Conservation (phyloP, 176 grass and related monocot genomes). For the Triticum aestivum region IWGSC_CS_RefSeq_v2.1 NC_057805.1:368455893-368456392, state of each 20-base stretch:
- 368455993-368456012: not conserved
- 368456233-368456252: constrained; percentile 33
- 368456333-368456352: constrained; percentile 89
- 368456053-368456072: not conserved
- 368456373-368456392: constrained; percentile 54
- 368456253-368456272: constrained; percentile 1
- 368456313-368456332: constrained; percentile 98
- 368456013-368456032: not conserved
- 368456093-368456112: constrained; percentile 30
- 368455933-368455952: not conserved
- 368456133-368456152: constrained; percentile 97
- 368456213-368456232: constrained; percentile 98
- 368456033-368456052: not conserved
- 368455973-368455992: constrained; percentile 19
- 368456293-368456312: constrained; percentile 76
- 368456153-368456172: constrained; percentile 88
- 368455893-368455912: not conserved
- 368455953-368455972: not conserved
- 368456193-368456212: constrained; percentile 96
- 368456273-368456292: constrained; percentile 32
- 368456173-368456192: constrained; percentile 92
- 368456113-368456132: constrained; percentile 64
- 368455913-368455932: not conserved
- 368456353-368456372: constrained; percentile 98
- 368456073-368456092: not conserved